Evolutionary conservation across 345 rosid species (phyloP).

Genomic region (Litchi chinensis): DNA sequence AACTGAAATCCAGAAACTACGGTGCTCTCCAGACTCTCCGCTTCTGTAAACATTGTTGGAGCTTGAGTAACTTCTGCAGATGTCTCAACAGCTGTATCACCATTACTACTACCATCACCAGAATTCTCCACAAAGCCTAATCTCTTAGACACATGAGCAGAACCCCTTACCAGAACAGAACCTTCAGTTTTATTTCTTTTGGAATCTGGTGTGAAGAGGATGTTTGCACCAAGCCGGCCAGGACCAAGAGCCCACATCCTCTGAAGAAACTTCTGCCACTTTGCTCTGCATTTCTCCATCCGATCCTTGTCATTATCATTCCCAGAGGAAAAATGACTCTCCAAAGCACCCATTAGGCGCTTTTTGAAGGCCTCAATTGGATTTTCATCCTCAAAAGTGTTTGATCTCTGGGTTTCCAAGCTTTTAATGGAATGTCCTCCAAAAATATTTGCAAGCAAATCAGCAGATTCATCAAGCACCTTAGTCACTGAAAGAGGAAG

Average conservation of each 20-base stretch:
- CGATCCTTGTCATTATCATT: constrained; percentile 61
- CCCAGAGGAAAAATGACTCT: constrained; percentile 45
- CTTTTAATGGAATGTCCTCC: constrained; percentile 56
- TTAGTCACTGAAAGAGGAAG: constrained; percentile 74
- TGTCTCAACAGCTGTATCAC: constrained; percentile 26
- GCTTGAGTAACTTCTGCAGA: constrained; percentile 38
- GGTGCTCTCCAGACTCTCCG: constrained; percentile 68
- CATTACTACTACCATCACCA: constrained; percentile 3
- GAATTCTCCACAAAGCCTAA: constrained; percentile 61
- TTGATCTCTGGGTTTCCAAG: constrained; percentile 45
- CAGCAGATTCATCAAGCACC: constrained; percentile 81
- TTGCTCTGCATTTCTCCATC: constrained; percentile 56
- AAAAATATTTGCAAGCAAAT: constrained; percentile 66
- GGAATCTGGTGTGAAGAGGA: constrained; percentile 75
- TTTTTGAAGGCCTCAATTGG: constrained; percentile 59
- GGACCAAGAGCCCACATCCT: constrained; percentile 97
- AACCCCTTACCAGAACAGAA: constrained; percentile 60
- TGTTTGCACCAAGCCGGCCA: constrained; percentile 85
- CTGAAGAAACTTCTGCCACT: constrained; percentile 68
- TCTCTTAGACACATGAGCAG: constrained; percentile 68
- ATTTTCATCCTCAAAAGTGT: constrained; percentile 43
- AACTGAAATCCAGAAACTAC: constrained; percentile 84
- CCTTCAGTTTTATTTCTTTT: constrained; percentile 36
- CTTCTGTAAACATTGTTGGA: constrained; percentile 46
- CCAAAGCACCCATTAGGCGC: constrained; percentile 56